Conservation (phyloP, 345 rosid species). For the sweet orange (Citrus sinensis) region DVS_A1.0 CM039161.1:3326501-3327000, state of each 20-base stretch:
- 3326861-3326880: background rate
- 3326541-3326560: slow-evolving; percentile 80
- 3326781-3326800: background rate
- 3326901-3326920: background rate
- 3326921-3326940: background rate
- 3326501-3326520: slow-evolving; percentile 35
- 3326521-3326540: slow-evolving; percentile 57
- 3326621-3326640: slow-evolving; percentile 98
- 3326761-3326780: background rate
- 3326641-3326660: slow-evolving; percentile 94
- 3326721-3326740: slow-evolving; percentile 5
- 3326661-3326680: slow-evolving; percentile 79
- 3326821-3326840: background rate
- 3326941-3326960: background rate
- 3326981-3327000: background rate
- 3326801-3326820: background rate
- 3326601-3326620: slow-evolving; percentile 65
- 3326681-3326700: slow-evolving; percentile 54
- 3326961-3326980: background rate
- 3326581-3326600: slow-evolving; percentile 91
- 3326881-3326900: background rate
- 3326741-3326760: background rate
- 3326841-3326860: background rate
- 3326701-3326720: slow-evolving; percentile 56
- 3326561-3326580: slow-evolving; percentile 74